Evolutionary conservation across 1,284 basidiomycete genomes (phyloP).

Genomic region (Trichosporon sp.): DNA sequence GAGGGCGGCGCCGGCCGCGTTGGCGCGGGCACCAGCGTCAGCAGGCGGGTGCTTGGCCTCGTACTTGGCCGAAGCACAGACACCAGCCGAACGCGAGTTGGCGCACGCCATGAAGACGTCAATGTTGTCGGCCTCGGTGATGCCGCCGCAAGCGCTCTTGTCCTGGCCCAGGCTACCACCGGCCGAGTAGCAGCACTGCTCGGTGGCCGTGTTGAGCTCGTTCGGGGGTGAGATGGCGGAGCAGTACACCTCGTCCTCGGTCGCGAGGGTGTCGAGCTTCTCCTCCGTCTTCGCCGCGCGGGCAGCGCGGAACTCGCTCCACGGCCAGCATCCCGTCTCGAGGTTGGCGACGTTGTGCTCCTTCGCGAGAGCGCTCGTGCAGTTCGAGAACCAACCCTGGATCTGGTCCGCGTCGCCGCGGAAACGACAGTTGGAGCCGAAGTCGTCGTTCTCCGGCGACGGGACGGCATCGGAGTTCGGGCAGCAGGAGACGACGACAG

Average conservation of each 20-base stretch:
- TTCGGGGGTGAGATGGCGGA: constrained; percentile 4
- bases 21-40: neutral
- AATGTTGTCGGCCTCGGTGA: constrained; percentile 16
- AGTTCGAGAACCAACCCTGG: constrained; percentile 1
- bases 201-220: constrained; percentile 12
- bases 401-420: neutral
- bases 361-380: neutral
- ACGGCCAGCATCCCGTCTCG: constrained; percentile 9
- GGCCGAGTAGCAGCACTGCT: constrained; percentile 12
- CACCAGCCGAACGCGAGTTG: constrained; percentile 6
- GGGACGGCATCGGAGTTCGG: neutral
- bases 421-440: constrained; percentile 10
- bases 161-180: constrained; percentile 2
- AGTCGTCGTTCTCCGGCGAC: constrained; percentile 16
- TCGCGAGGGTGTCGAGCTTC: neutral
- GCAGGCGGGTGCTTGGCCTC: constrained; percentile 9
- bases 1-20: neutral
- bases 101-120: constrained; percentile 16
- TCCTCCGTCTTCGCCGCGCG: constrained; percentile 8
- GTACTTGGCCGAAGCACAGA: neutral
- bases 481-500: constrained; percentile 7
- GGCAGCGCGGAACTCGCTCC: constrained; percentile 8
- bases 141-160: constrained; percentile 9
- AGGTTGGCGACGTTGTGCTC: constrained; percentile 11
- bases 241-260: constrained; percentile 16